phyloP scores from a whole-genome alignment of 306 rosid species.

The Macrotyloma uniflorum region DNA sequence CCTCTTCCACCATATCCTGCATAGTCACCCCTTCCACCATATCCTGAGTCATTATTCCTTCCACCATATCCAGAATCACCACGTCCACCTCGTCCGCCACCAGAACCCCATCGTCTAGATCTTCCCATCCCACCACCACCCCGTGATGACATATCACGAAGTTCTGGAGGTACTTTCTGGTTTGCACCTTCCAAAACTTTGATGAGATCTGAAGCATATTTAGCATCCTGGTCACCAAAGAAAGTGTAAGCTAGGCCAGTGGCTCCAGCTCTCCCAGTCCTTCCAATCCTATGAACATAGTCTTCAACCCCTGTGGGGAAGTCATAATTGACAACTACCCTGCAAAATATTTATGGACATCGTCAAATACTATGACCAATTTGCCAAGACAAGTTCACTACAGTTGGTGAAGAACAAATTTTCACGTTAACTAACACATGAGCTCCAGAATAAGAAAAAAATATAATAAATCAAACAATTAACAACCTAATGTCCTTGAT shows the following conservation, averaged over 20 bases:
- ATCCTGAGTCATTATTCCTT: constrained; percentile 36
- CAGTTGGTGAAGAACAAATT: background rate
- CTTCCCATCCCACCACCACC: constrained; percentile 94
- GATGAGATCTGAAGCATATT: constrained; percentile 87
- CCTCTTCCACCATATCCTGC: constrained; percentile 65
- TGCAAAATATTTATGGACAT: constrained; percentile 39
- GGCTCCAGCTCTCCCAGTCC: constrained; percentile 99
- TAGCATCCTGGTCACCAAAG: constrained; percentile 94
- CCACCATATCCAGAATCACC: constrained; percentile 72
- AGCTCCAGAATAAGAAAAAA: background rate
- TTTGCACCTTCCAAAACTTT: constrained; percentile 97
- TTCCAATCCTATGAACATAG: constrained; percentile 99
- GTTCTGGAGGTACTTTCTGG: constrained; percentile 83
- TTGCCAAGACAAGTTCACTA: background rate
- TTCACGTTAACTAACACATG: background rate
- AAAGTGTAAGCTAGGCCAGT: constrained; percentile 93
- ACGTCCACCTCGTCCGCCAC: constrained; percentile 72
- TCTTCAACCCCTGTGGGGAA: constrained; percentile 99
- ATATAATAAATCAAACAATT: constrained; percentile 7
- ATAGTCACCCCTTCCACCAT: constrained; percentile 46
- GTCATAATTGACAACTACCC: constrained; percentile 96
- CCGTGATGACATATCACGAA: constrained; percentile 81
- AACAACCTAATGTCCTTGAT: constrained; percentile 92
- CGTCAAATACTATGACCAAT: background rate
- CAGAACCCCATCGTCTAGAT: constrained; percentile 84